Evolutionary conservation across 176 grass and related monocot species (phyloP).

Genomic region (Avena sativa): DNA sequence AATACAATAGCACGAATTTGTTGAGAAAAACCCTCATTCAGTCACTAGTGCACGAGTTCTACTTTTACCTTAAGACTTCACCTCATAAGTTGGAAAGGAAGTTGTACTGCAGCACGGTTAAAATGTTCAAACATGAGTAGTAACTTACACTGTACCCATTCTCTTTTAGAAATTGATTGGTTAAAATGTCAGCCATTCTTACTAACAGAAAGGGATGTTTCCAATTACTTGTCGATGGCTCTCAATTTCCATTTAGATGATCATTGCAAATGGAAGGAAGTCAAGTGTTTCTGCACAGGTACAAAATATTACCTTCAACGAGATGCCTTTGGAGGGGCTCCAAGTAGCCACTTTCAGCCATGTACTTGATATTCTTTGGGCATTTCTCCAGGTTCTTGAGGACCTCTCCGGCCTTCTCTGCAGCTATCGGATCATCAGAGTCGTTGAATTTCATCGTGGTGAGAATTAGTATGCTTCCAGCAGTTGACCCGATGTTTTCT

Average conservation of each 20-base stretch:
- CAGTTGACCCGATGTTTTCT: conserved; percentile 67
- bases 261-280: background rate
- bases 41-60: background rate
- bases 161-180: background rate
- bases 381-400: conserved; percentile 86
- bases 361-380: conserved; percentile 87
- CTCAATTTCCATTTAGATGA: background rate
- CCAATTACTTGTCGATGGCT: background rate
- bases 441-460: conserved; percentile 86
- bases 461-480: conserved; percentile 78
- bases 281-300: background rate
- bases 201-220: conserved; percentile 2
- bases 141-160: background rate
- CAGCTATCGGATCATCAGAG: conserved; percentile 54
- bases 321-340: conserved; percentile 85
- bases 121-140: background rate
- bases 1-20: background rate
- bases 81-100: background rate
- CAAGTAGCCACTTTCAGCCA: conserved; percentile 91
- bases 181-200: background rate
- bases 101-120: background rate
- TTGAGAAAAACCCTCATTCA: background rate
- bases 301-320: conserved; percentile 70
- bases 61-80: background rate
- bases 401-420: conserved; percentile 68